phyloP scores from a whole-genome alignment of 306 rosid species.

The Pterocarpus santalinus region DNA sequence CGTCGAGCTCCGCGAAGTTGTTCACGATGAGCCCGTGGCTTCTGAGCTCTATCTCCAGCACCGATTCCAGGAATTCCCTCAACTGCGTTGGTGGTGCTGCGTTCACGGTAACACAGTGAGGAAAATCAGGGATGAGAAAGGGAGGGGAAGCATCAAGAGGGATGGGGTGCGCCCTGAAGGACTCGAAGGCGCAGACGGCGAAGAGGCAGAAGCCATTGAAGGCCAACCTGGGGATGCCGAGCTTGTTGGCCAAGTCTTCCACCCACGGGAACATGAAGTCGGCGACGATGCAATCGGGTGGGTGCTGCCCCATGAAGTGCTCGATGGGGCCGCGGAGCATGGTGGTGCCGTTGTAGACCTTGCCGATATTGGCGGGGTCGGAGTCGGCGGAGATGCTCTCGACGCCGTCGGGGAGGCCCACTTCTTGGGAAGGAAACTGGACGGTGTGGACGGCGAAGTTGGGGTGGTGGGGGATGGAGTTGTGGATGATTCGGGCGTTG shows the following conservation, averaged over 20 bases:
- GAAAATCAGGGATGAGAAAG: conserved; percentile 22
- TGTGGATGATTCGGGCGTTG: conserved; percentile 40
- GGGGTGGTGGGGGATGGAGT: conserved; percentile 17
- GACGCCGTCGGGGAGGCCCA: conserved; percentile 39
- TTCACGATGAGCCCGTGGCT: conserved; percentile 36
- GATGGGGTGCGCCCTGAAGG: not conserved
- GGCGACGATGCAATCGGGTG: conserved; percentile 41
- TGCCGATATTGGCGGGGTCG: not conserved
- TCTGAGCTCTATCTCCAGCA: conserved; percentile 10
- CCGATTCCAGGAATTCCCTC: not conserved
- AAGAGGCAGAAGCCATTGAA: conserved; percentile 44
- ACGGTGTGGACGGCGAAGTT: conserved; percentile 1
- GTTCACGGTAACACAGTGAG: conserved; percentile 43
- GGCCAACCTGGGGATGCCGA: conserved; percentile 44
- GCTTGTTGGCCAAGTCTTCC: conserved; percentile 34
- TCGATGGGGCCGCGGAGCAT: conserved; percentile 20
- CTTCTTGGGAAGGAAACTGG: conserved; percentile 37
- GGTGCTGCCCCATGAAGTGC: conserved; percentile 14
- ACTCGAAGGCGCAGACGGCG: conserved; percentile 22
- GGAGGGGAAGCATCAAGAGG: not conserved
- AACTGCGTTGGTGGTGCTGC: conserved; percentile 8
- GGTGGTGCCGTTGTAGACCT: conserved; percentile 15
- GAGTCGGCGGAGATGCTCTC: conserved; percentile 20
- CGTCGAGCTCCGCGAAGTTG: conserved; percentile 38
- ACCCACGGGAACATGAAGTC: conserved; percentile 47